Evolutionary conservation across 164 flowering plant species (phyloP), one percentile per base, ranked within the genome.

Genomic region (Vitis cinerea): DNA sequence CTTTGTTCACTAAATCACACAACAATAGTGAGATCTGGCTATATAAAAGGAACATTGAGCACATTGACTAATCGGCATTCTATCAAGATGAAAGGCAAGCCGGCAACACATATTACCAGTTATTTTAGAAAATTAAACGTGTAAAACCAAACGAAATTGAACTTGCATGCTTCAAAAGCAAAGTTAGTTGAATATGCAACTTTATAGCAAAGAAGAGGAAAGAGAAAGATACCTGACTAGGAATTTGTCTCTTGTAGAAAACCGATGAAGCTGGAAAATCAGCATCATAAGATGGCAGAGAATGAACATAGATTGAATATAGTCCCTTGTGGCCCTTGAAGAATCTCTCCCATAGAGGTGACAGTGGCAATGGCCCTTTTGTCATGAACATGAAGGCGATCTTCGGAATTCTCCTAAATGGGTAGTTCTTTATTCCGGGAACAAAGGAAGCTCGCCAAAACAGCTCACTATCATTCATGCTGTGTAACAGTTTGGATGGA

Each of bases 351-450:
- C 99, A 94, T 13, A 94, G 86, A 65, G 95, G 96, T 12, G 87
- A 82, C 53, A 94, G 67, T 2, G 99, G 97, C 81, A 94, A 70
- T 14, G 95, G 90, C n/a, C 97, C 97, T 69, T 83, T 92, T 1
- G 97, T 78, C 86, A 94, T 85, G 85, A 94, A 92, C 99, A 92
- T 89, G 82, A 94, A 92, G 3, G 99, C 97, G 77, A 94, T 82
- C 83, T 90, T 94, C 3, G 92, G 92, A 53, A 78, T 82, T 70
- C 99, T 87, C 66, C 59, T 68, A 67, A 86, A 91, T 0, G 99
- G 97, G 67, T 88, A 91, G n/a, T 72, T 66, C 67, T 81, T 84
- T n/a, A 81, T 77, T 30, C 61, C 78, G 52, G 99, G 89, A 50
- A 70, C 85, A 37, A 91, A 78, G 0, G 97, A 81, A 1, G 97